phyloP scores from a whole-genome alignment of 306 rosid species.

The Cicer judaicum region DNA sequence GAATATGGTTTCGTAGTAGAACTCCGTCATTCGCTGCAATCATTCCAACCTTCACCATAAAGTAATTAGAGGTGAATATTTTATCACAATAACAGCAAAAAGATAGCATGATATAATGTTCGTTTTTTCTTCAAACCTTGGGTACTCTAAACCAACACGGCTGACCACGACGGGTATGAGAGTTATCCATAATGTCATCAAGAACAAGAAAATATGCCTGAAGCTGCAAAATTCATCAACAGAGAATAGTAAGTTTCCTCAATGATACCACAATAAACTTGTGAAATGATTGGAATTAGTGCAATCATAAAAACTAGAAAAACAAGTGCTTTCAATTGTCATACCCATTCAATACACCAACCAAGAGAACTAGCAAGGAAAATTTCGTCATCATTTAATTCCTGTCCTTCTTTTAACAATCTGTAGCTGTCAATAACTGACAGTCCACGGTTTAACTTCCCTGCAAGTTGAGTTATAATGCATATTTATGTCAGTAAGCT shows the following conservation, averaged over 20 bases:
- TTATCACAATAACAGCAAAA: conserved; percentile 33
- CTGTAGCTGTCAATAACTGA: conserved; percentile 65
- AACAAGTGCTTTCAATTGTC: conserved; percentile 6
- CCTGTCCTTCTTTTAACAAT: conserved; percentile 57
- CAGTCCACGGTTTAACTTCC: conserved; percentile 67
- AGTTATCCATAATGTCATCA: conserved; percentile 67
- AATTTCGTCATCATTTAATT: conserved; percentile 58
- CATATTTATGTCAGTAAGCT: conserved; percentile 34
- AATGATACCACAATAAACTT: not conserved
- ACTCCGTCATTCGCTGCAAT: conserved; percentile 87
- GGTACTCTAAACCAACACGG: conserved; percentile 69
- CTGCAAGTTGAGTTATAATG: conserved; percentile 46
- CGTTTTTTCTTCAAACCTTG: conserved; percentile 53
- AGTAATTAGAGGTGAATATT: conserved; percentile 16
- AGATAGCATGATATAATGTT: not conserved
- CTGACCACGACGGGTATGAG: conserved; percentile 68
- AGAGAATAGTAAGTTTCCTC: conserved; percentile 26
- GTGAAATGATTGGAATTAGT: conserved; percentile 5
- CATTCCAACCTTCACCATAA: conserved; percentile 70
- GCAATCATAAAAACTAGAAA: conserved; percentile 17
- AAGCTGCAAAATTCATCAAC: conserved; percentile 56
- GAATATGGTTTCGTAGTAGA: conserved; percentile 74
- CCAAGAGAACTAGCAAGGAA: conserved; percentile 68
- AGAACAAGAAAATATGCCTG: conserved; percentile 71
- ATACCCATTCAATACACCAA: conserved; percentile 75